Evolutionary conservation across 192 early-diverging fungal species (phyloP).

Genomic region (Umbelopsis sp.): DNA sequence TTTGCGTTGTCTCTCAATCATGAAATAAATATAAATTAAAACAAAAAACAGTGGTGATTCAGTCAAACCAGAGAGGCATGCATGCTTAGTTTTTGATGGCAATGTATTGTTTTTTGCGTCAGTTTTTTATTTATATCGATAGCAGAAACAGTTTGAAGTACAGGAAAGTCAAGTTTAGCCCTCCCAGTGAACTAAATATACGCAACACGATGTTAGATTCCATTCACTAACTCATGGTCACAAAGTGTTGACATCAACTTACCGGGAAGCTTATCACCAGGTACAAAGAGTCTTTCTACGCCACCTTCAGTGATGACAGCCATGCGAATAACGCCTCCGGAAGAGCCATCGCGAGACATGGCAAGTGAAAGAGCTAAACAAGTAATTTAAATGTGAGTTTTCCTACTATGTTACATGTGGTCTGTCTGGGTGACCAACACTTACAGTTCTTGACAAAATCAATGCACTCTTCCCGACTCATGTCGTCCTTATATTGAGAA

Average conservation of each 20-base stretch:
- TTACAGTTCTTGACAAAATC: conserved; percentile 94
- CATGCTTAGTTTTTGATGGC: not conserved
- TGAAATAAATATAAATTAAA: too few relatives aligned
- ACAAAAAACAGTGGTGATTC: too few relatives aligned
- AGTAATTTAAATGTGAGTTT: conserved; percentile 2
- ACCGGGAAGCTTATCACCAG: conserved; percentile 77
- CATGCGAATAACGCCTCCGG: conserved; percentile 93
- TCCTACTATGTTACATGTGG: not conserved
- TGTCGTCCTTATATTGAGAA: conserved; percentile 73
- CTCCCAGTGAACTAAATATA: not conserved
- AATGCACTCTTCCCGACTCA: conserved; percentile 87
- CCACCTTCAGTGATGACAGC: conserved; percentile 90
- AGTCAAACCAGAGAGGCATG: too few relatives aligned
- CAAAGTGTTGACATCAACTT: not conserved
- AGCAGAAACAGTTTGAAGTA: not conserved
- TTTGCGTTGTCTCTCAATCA: too few relatives aligned
- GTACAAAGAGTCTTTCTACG: conserved; percentile 86
- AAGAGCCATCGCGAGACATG: conserved; percentile 95
- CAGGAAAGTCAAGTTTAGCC: not conserved
- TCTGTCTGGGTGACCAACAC: conserved; percentile 18
- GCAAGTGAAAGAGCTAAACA: conserved; percentile 82
- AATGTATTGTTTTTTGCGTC: not conserved
- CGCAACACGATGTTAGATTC: not conserved
- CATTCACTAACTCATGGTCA: not conserved
- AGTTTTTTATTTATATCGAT: not conserved